phyloP scores from a whole-genome alignment of 441 rosid species.

The Euphorbia celastroides region DNA sequence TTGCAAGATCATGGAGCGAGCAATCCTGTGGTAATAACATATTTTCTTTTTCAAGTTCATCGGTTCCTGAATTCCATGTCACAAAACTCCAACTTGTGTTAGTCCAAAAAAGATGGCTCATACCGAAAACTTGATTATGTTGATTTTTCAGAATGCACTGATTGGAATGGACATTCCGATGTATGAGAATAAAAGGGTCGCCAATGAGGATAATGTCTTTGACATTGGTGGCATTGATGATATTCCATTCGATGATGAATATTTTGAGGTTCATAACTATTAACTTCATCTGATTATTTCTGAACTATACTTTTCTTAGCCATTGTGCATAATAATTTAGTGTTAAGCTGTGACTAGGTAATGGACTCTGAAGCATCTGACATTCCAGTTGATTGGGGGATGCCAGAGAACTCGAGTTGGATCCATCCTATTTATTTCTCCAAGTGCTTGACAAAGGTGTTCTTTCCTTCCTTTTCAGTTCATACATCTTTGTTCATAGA shows the following conservation, averaged over 20 bases:
- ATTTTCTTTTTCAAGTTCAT: constrained; percentile 20
- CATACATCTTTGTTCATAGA: background rate
- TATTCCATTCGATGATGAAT: constrained; percentile 51
- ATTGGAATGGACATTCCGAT: constrained; percentile 73
- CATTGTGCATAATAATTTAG: constrained; percentile 12
- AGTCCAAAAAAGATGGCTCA: background rate
- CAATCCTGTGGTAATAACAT: constrained; percentile 74
- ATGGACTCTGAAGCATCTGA: constrained; percentile 60
- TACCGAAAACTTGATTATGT: background rate
- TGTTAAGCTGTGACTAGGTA: constrained; percentile 34
- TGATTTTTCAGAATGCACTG: constrained; percentile 58
- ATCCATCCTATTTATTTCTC: constrained; percentile 85
- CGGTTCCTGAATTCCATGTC: constrained; percentile 4
- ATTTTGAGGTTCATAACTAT: constrained; percentile 54
- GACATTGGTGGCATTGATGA: constrained; percentile 41
- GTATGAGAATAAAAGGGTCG: constrained; percentile 46
- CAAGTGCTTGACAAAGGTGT: constrained; percentile 71
- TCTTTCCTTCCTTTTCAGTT: constrained; percentile 2
- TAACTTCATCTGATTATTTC: constrained; percentile 17
- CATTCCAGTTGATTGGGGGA: constrained; percentile 77
- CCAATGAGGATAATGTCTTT: constrained; percentile 43
- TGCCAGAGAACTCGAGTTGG: constrained; percentile 57
- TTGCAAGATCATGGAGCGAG: constrained; percentile 77
- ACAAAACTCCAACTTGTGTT: background rate
- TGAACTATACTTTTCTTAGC: constrained; percentile 10